Conservation (phyloP, 345 rosid species). For the Kernera saxatilis region DNA sequence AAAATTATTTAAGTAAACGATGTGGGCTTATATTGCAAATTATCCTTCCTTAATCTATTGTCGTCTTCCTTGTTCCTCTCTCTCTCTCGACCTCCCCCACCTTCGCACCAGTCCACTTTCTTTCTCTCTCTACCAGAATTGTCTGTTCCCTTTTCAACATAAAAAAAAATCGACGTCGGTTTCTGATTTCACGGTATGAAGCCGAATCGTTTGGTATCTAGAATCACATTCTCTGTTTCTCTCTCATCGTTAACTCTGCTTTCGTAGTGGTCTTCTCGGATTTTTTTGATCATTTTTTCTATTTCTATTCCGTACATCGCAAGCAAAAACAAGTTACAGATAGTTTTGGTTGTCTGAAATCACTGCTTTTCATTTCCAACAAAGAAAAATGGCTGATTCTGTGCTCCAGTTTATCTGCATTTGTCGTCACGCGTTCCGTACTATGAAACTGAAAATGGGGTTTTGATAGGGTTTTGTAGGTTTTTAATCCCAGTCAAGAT, state of each 20-base stretch:
- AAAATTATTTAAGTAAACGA: neutral
- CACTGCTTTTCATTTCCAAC: neutral
- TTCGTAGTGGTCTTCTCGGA: neutral
- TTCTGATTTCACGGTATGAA: neutral
- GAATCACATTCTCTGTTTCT: neutral
- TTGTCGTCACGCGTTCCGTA: neutral
- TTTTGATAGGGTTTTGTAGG: neutral
- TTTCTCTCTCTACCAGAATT: conserved; percentile 5
- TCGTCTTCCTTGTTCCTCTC: conserved; percentile 9
- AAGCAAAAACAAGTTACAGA: neutral
- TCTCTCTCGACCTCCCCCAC: neutral
- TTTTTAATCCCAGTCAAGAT: neutral
- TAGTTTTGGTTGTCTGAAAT: neutral
- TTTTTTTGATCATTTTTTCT: neutral
- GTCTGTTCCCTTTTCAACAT: neutral
- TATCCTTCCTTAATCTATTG: neutral
- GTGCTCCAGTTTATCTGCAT: neutral
- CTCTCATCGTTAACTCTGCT: neutral
- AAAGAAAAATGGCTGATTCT: neutral
- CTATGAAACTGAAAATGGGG: neutral
- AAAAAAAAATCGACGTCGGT: neutral
- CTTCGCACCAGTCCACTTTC: neutral
- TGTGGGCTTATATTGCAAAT: neutral
- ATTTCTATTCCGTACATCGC: conserved; percentile 4
- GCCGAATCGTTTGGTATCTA: neutral